Evolutionary conservation across 2,329 filamentous ascomycete species (phyloP).

Genomic region (Onygena corvina): DNA sequence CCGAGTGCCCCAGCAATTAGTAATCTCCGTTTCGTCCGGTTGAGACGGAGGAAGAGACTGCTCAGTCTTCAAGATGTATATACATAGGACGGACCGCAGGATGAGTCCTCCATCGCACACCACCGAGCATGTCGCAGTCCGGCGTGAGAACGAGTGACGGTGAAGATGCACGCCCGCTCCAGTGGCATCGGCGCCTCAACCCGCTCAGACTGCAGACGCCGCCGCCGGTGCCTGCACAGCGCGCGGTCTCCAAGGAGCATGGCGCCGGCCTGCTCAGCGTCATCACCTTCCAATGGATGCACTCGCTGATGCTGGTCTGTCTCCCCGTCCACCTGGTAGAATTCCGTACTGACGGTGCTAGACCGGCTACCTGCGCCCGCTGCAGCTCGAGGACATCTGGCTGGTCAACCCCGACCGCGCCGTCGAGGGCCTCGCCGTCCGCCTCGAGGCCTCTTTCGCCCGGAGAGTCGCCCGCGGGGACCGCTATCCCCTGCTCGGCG

Average conservation of each 20-base stretch:
- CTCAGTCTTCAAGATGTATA: too few species aligned
- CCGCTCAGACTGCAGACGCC: constrained; percentile 36
- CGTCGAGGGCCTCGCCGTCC: constrained; percentile 56
- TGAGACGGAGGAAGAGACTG: too few species aligned
- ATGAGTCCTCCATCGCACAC: too few species aligned
- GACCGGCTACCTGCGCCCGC: constrained; percentile 71
- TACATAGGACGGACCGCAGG: too few species aligned
- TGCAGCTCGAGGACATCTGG: constrained; percentile 82
- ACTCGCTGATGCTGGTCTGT: constrained; percentile 63
- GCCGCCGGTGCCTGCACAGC: constrained; percentile 46
- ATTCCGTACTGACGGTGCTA: constrained; percentile 25
- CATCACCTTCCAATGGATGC: constrained; percentile 83
- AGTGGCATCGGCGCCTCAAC: constrained; percentile 34
- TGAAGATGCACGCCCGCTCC: constrained; percentile 11
- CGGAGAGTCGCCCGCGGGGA: constrained; percentile 55
- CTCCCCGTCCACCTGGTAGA: background rate
- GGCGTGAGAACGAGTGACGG: too few species aligned
- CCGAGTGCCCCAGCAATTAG: too few species aligned
- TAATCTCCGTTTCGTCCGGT: too few species aligned
- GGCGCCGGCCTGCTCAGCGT: constrained; percentile 61
- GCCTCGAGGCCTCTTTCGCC: constrained; percentile 56
- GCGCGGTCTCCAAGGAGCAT: constrained; percentile 54
- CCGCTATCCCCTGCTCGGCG: constrained; percentile 63
- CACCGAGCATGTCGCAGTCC: too few species aligned
- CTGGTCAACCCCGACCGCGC: constrained; percentile 68